These are phyloP conservation scores for Metschnikowia continentalis DNA, from an alignment of 805 yeast species.

Conservation along the genomic window DNA sequence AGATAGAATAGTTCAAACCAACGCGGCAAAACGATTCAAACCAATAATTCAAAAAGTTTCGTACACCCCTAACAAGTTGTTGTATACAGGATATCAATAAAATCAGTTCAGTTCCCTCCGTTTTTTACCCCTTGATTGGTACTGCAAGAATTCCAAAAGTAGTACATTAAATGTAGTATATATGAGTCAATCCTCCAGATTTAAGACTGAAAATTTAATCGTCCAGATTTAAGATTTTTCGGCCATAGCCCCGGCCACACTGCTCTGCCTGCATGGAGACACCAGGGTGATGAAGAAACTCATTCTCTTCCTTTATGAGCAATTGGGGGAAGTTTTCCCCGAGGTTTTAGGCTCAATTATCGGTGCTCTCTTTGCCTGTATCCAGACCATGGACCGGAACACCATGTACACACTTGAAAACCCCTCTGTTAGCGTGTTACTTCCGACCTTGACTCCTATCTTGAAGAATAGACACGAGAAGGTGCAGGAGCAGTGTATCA, in stretches of 20 bases:
- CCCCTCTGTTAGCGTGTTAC: constrained; percentile 77
- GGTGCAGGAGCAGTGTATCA: constrained; percentile 81
- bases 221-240: too few species aligned
- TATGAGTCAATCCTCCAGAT: too few species aligned
- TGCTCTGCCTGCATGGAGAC: constrained; percentile 52
- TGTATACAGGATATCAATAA: too few species aligned
- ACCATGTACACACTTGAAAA: constrained; percentile 46
- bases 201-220: too few species aligned
- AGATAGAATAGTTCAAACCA: too few species aligned
- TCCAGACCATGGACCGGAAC: constrained; percentile 55
- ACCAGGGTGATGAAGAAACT: constrained; percentile 60
- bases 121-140: too few species aligned
- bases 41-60: too few species aligned
- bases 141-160: too few species aligned
- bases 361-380: constrained; percentile 62
- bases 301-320: constrained; percentile 77
- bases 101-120: too few species aligned
- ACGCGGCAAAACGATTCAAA: too few species aligned
- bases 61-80: too few species aligned
- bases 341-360: constrained; percentile 87
- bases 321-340: constrained; percentile 91
- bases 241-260: constrained; percentile 61
- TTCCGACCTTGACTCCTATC: constrained; percentile 90
- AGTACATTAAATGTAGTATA: too few species aligned
- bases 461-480: constrained; percentile 83